Evolutionary conservation across 148 eudicot species (phyloP).

Genomic region (Silene uniflora): DNA sequence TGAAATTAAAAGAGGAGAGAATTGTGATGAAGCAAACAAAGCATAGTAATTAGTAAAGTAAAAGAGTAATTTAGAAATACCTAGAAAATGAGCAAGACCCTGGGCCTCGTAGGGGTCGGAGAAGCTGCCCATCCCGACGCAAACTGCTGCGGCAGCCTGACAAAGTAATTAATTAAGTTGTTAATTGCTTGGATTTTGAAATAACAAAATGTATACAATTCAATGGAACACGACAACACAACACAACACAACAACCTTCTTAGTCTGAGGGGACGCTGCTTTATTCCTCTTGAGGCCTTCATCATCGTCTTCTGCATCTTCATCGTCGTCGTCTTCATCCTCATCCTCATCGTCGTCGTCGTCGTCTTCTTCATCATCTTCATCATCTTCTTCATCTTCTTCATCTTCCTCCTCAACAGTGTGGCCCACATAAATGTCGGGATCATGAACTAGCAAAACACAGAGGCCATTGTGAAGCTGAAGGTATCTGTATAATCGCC

Average conservation of each 20-base stretch:
- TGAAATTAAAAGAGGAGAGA: background rate
- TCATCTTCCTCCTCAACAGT: conserved; percentile 23
- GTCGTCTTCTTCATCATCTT: conserved; percentile 12
- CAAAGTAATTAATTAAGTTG: background rate
- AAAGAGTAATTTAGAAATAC: conserved; percentile 26
- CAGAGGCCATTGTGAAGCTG: conserved; percentile 72
- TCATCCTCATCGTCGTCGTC: conserved; percentile 30
- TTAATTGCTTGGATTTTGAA: no score
- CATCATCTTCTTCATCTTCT: conserved; percentile 32
- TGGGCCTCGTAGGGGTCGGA: conserved; percentile 92
- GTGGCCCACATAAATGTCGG: conserved; percentile 50
- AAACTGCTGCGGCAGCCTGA: conserved; percentile 95
- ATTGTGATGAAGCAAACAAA: no score
- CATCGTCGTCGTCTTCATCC: conserved; percentile 31
- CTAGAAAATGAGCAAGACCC: conserved; percentile 97
- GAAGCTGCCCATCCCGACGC: conserved; percentile 93
- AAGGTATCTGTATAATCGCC: conserved; percentile 62
- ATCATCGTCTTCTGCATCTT: conserved; percentile 24
- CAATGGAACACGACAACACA: background rate
- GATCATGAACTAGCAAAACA: conserved; percentile 86
- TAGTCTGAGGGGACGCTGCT: conserved; percentile 45
- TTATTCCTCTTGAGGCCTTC: background rate
- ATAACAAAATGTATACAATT: background rate
- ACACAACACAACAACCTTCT: conserved; percentile 49
- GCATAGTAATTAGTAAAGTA: background rate